These are phyloP conservation scores for Termitomyces sp. DNA, from an alignment of 768 basidiomycete species.

Conservation along the genomic window DNA sequence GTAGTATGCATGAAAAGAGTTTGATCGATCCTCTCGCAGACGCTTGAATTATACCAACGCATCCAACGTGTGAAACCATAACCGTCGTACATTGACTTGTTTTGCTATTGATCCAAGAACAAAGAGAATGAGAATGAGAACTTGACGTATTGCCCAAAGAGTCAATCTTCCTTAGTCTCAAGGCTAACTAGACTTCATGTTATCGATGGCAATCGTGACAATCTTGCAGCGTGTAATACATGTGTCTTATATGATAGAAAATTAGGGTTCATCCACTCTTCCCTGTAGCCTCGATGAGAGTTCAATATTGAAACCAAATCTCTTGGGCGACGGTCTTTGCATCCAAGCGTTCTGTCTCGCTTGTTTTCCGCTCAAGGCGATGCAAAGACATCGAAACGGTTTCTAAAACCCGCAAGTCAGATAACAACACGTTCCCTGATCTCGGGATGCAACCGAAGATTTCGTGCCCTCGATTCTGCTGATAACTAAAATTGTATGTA, in stretches of 20 bases:
- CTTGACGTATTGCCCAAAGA: neutral
- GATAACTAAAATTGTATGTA: conserved; percentile 5
- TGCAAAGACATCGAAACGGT: neutral
- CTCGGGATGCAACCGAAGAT: neutral
- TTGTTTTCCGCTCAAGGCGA: neutral
- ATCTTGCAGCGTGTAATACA: conserved; percentile 16
- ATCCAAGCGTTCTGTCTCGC: neutral
- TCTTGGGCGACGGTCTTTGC: neutral
- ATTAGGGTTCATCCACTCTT: conserved; percentile 7
- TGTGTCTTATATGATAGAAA: conserved; percentile 8
- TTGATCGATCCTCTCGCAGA: neutral
- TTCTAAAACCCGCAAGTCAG: neutral
- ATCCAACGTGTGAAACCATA: neutral
- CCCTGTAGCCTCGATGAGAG: neutral
- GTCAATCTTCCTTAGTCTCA: neutral
- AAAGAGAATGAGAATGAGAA: neutral
- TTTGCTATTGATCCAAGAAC: neutral
- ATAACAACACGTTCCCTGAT: neutral
- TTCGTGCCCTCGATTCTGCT: conserved; percentile 6
- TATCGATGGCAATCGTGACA: conserved; percentile 16
- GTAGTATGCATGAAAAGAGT: neutral
- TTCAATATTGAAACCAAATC: neutral
- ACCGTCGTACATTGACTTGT: neutral
- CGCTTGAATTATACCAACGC: neutral
- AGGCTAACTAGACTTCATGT: neutral